A percentile compares a stretch with the other conserved stretches of the same genome.
These are phyloP conservation scores for Solanum megistacrolobum DNA, from an alignment of 257 asterid species.

Conservation along the genomic window DNA sequence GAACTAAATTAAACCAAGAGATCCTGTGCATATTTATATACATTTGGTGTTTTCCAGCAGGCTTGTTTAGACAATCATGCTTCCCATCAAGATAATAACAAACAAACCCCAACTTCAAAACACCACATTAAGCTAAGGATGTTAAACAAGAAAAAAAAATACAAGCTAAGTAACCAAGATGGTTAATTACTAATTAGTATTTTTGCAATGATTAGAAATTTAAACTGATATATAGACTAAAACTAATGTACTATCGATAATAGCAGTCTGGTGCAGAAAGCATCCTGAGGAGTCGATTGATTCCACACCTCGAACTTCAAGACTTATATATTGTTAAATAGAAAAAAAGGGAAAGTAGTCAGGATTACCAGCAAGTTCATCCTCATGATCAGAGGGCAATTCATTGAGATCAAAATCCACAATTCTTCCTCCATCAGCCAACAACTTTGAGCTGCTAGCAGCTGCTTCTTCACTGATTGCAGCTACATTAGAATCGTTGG, in stretches of 20 bases:
- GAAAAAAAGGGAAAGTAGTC: conserved; percentile 1
- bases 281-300: background rate
- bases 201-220: background rate
- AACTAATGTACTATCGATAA: background rate
- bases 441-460: conserved; percentile 4
- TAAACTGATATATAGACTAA: background rate
- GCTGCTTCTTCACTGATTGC: background rate
- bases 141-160: background rate
- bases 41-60: conserved; percentile 1
- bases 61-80: conserved; percentile 9
- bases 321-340: background rate
- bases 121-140: background rate
- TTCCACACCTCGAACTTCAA: background rate
- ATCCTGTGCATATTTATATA: background rate
- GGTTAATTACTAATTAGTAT: background rate
- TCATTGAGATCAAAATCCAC: conserved; percentile 44
- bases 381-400: conserved; percentile 28
- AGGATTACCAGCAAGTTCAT: background rate
- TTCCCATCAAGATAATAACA: conserved; percentile 9
- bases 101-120: conserved; percentile 1
- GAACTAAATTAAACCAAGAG: background rate
- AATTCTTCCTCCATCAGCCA: background rate
- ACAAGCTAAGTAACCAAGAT: conserved; percentile 2
- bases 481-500: background rate
- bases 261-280: background rate